Percentiles rank a stretch among this genome's conserved stretches.
These are phyloP conservation scores for Xylaria scruposa DNA, from an alignment of 495 filamentous ascomycete genomes.

Conservation along the genomic window DNA sequence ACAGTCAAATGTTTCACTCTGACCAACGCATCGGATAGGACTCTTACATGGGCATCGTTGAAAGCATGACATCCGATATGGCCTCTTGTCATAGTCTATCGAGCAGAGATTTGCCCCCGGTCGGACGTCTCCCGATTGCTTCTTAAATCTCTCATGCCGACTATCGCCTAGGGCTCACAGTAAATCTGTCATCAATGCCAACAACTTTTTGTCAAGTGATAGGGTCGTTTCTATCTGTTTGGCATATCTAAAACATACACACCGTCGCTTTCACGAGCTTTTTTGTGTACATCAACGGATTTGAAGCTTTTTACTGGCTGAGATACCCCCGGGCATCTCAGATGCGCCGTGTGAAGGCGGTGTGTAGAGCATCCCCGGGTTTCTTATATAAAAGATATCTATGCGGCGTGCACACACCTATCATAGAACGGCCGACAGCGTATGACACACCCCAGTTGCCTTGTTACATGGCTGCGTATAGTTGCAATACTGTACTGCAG, in stretches of 20 bases:
- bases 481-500: constrained; percentile 14
- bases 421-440: neutral
- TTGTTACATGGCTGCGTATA: constrained; percentile 10
- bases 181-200: neutral
- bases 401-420: neutral
- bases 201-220: neutral
- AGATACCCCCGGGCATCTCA: neutral
- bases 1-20: constrained; percentile 6
- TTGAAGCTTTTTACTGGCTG: constrained; percentile 8
- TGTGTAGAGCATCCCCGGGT: neutral
- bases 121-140: neutral
- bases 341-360: constrained; percentile 11
- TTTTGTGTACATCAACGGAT: neutral
- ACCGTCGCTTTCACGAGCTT: constrained; percentile 15
- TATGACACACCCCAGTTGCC: neutral
- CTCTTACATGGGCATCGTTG: neutral
- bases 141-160: neutral
- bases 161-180: neutral
- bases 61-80: constrained; percentile 5
- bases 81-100: neutral
- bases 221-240: neutral
- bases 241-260: neutral
- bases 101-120: neutral
- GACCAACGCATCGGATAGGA: neutral
- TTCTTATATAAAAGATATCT: neutral